Evolutionary conservation across 805 yeast genomes (phyloP), one percentile per base, ranked within the genome.

Genomic region (Ogataea ramenticola): DNA sequence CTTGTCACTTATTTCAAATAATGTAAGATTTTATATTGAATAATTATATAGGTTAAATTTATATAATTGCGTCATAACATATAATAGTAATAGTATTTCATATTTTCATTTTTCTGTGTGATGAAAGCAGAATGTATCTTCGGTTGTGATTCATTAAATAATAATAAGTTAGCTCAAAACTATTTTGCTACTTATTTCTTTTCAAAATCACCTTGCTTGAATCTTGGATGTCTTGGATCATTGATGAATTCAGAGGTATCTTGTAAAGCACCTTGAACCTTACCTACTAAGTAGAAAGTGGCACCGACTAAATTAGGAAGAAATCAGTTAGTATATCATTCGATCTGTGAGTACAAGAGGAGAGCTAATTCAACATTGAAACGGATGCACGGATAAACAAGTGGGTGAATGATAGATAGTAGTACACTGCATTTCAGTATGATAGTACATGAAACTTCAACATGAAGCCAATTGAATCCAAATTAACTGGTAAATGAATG

Each of bases 141-240:
- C 27, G 10, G 10, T 7, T 24, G 27, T 24, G 10, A 24, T n/a
- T 30, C 33, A 30, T 30, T 30, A 30, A 30, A 30, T 24, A 24
- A 24, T 24, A 24, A 24, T 6, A 7, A 24, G 10, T 10, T 7
- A n/a, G n/a, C n/a, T n/a, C n/a, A 7, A 24, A 24, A 7, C 27
- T 10, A 24, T 24, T 24, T 7, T 24, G 27, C 27, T 24, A 32
- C n/a, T 34, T 57, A 61, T 57, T 60, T 61, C 56, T 55, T 48
- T 48, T 56, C 64, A 42, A 55, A 46, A 43, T 62, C 65, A 52
- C 66, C 66, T 45, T 49, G 48, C 53, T 60, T 71, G 65, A 86
- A 85, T 73, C 95, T 83, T 69, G 96, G 96, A 75, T 88, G 88
- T 77, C 96, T 86, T 73, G 96, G 96, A 71, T 88, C 96, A 68